Evolutionary conservation across 2,329 filamentous ascomycete species (phyloP), one percentile per base, ranked within the genome.

Genomic region (Arthroderma sp.): DNA sequence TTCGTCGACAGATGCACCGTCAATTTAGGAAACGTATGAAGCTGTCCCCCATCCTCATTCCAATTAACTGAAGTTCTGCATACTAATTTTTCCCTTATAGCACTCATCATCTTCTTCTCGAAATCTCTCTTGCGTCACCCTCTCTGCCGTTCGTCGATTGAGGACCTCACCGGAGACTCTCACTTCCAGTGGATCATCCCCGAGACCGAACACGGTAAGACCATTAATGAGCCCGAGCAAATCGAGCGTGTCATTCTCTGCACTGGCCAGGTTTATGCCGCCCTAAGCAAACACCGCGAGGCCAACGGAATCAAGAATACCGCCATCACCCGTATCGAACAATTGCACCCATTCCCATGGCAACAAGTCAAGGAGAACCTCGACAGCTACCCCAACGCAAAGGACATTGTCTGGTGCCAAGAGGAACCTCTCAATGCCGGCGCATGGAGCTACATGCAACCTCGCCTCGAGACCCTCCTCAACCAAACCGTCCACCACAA

Each of bases 301-400:
- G 77, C 86, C 51, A 83, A 93, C 63, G 81, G 83, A 53, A 77
- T 94, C 62, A 86, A 87, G 66, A 82, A 95, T 62, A 84, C 89
- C 15, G 91, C 89, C 59, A 82, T 98, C 63, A 95, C 88, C 22
- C 87, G 91, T 62, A 79, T 98, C 54, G 91, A 98, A 72, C 91
- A 98, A 71, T 78, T 98, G 49, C 88, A 98, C 72, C 91, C 91
- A 59, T 98, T 98, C 85, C 91, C 91, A 42, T 98, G 91, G 89
- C 81, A 88, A 57, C 87, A 91, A 68, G 78, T 98, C 45, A 86
- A 84, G 73, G 89, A 96, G 66, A 96, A 96, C 72, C 77, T 98
- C 44, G 89, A 98, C 72, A 79, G 73, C 66, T 98, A 98, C 73
- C 86, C 88, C 63, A 98, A 98, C 66, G 89, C 89, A 56, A 86